These are phyloP conservation scores for Melampsora allii-populina DNA, from an alignment of 1,284 basidiomycete genomes.

Conservation along the genomic window DNA sequence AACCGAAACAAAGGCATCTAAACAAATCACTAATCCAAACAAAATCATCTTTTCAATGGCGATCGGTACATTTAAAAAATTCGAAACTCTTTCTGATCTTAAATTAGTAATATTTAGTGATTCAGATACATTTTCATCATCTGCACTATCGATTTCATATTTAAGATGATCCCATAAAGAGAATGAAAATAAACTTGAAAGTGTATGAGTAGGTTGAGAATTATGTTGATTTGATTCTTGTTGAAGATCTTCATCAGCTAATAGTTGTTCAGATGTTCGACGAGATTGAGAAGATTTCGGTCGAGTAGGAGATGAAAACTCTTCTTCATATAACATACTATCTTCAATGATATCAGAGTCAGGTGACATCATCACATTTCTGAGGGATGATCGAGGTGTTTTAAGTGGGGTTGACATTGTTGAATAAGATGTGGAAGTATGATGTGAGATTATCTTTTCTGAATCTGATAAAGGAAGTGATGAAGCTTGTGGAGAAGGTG, in stretches of 20 bases:
- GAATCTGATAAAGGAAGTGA: not conserved
- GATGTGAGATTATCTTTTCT: not conserved
- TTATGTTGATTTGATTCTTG: conserved; percentile 4
- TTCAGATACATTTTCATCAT: not conserved
- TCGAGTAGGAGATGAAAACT: not conserved
- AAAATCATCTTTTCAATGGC: conserved; percentile 93
- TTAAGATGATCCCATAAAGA: conserved; percentile 88
- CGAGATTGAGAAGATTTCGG: not conserved
- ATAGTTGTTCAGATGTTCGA: not conserved
- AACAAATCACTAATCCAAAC: conserved; percentile 88
- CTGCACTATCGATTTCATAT: conserved; percentile 55
- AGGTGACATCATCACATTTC: not conserved
- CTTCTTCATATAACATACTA: conserved; percentile 16
- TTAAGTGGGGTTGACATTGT: not conserved
- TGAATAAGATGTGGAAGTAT: not conserved
- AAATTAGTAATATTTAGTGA: conserved; percentile 50
- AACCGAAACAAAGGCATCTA: conserved; percentile 96
- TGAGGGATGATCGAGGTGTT: not conserved
- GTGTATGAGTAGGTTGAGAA: conserved; percentile 44
- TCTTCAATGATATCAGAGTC: conserved; percentile 11
- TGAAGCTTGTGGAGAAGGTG: not conserved
- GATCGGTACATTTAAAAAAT: conserved; percentile 88
- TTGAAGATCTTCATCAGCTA: not conserved
- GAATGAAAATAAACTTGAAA: conserved; percentile 57
- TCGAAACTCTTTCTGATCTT: conserved; percentile 96